Percentiles rank a stretch among this genome's conserved stretches.
phyloP scores from a whole-genome alignment of 768 basidiomycete genomes.

The Rhodosporidiobolus sp. region DNA sequence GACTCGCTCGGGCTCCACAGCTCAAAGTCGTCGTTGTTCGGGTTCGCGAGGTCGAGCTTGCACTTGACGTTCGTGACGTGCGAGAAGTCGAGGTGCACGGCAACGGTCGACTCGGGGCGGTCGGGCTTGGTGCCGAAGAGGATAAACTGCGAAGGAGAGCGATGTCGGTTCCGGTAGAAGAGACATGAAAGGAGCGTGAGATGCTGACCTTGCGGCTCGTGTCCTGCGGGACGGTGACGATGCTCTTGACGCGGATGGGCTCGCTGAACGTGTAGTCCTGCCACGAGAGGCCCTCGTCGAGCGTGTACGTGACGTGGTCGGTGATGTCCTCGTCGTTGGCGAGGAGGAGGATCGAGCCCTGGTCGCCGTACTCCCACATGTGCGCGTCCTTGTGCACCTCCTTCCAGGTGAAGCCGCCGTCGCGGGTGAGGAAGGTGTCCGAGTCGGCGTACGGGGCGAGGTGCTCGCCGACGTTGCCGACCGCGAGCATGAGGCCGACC shows the following conservation, averaged over 20 bases:
- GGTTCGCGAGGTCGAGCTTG: conserved; percentile 57
- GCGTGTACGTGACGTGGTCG: conserved; percentile 81
- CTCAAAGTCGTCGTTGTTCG: conserved; percentile 87
- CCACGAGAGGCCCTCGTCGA: conserved; percentile 85
- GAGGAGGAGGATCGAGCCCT: conserved; percentile 86
- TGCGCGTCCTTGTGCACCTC: conserved; percentile 98
- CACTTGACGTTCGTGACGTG: conserved; percentile 71
- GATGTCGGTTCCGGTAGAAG: no score
- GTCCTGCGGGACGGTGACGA: conserved; percentile 85
- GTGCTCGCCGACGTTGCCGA: conserved; percentile 87
- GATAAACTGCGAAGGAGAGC: conserved; percentile 57
- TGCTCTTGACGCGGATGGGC: conserved; percentile 66
- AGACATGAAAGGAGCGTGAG: no score
- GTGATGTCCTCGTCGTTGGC: conserved; percentile 93
- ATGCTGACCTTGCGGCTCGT: conserved; percentile 64
- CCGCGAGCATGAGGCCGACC: conserved; percentile 89
- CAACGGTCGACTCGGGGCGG: conserved; percentile 55
- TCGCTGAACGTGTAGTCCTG: conserved; percentile 79
- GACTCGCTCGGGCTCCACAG: conserved; percentile 92
- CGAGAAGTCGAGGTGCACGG: conserved; percentile 85
- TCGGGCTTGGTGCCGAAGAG: conserved; percentile 66
- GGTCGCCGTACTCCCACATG: conserved; percentile 97
- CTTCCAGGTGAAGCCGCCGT: conserved; percentile 96
- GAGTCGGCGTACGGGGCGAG: conserved; percentile 77
- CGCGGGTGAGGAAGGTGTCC: conserved; percentile 93